A percentile compares a stretch with the other conserved stretches of the same genome.
phyloP scores from a whole-genome alignment of 2,329 filamentous ascomycete species.

The Claviceps maximensis region DNA sequence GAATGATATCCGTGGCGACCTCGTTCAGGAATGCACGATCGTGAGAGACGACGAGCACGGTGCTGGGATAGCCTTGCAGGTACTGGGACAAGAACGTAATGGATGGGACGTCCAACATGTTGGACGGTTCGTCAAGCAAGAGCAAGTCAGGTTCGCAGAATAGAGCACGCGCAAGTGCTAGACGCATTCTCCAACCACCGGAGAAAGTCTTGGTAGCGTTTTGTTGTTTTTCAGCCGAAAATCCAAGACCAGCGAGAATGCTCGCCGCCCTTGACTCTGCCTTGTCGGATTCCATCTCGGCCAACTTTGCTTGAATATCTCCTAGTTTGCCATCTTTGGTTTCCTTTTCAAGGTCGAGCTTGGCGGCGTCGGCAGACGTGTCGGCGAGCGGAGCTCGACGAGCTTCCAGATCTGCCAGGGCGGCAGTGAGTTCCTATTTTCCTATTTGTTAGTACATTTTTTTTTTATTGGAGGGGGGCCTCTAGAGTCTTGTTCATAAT shows the following conservation, averaged over 20 bases:
- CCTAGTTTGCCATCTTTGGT: constrained; percentile 80
- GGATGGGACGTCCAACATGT: constrained; percentile 99
- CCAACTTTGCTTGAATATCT: constrained; percentile 81
- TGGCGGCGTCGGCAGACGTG: constrained; percentile 77
- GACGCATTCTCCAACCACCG: constrained; percentile 98
- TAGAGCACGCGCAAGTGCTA: constrained; percentile 83
- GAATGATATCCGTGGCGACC: constrained; percentile 96
- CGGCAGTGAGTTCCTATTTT: constrained; percentile 56
- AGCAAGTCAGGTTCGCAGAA: constrained; percentile 97
- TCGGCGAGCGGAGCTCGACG: constrained; percentile 74
- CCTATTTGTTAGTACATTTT: background rate
- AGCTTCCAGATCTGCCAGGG: constrained; percentile 63
- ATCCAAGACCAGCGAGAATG: constrained; percentile 92
- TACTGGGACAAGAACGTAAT: constrained; percentile 97
- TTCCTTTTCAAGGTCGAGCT: constrained; percentile 76
- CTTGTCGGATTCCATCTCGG: constrained; percentile 99
- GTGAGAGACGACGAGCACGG: constrained; percentile 92
- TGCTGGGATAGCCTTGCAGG: constrained; percentile 85
- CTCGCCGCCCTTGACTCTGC: constrained; percentile 90
- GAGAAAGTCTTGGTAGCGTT: constrained; percentile 95
- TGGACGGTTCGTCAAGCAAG: constrained; percentile 95
- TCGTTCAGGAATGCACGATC: constrained; percentile 98
- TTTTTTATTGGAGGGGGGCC: too few relatives aligned
- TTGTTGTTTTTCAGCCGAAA: constrained; percentile 85
- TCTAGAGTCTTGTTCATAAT: background rate